A percentile compares a stretch with the other conserved stretches of the same genome.
Evolutionary conservation across 139 green algal genomes (phyloP).

Genomic region (Chlamydomonas sphaeroides): DNA sequence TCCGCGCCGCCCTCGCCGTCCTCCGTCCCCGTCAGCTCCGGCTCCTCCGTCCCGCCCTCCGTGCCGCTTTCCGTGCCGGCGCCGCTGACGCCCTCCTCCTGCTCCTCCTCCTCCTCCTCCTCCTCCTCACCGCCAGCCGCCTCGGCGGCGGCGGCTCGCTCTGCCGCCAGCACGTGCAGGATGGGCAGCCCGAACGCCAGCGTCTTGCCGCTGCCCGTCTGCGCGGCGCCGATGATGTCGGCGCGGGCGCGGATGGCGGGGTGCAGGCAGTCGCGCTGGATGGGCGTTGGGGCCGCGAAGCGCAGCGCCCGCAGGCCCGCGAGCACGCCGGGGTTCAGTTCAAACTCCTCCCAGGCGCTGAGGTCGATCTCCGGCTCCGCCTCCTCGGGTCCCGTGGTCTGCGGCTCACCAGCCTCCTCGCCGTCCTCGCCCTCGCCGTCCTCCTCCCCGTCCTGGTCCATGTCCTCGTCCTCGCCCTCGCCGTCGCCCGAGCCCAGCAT

Average conservation of each 20-base stretch:
- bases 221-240: slow-evolving; percentile 95
- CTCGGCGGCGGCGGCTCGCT: not conserved
- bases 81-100: not conserved
- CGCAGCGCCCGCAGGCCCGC: slow-evolving; percentile 51
- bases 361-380: slow-evolving; percentile 45
- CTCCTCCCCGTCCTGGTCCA: not conserved
- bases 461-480: not conserved
- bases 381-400: not conserved
- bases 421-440: slow-evolving; percentile 5
- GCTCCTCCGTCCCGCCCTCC: not conserved
- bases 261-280: slow-evolving; percentile 83
- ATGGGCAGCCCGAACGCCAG: slow-evolving; percentile 97
- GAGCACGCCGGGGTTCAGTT: slow-evolving; percentile 54
- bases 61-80: not conserved
- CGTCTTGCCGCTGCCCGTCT: slow-evolving; percentile 98
- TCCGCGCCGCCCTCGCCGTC: slow-evolving; percentile 39
- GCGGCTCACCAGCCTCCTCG: not conserved
- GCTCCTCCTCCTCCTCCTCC: not conserved
- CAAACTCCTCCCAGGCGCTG: slow-evolving; percentile 55
- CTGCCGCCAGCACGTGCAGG: slow-evolving; percentile 77
- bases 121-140: not conserved
- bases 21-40: not conserved
- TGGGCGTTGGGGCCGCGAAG: slow-evolving; percentile 78
- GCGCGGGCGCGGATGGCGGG: slow-evolving; percentile 71
- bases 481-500: not conserved